Percentiles rank a stretch among this genome's conserved stretches.
Conservation (phyloP, 176 grass and related monocot genomes). For the Paspalum vaginatum region DNA sequence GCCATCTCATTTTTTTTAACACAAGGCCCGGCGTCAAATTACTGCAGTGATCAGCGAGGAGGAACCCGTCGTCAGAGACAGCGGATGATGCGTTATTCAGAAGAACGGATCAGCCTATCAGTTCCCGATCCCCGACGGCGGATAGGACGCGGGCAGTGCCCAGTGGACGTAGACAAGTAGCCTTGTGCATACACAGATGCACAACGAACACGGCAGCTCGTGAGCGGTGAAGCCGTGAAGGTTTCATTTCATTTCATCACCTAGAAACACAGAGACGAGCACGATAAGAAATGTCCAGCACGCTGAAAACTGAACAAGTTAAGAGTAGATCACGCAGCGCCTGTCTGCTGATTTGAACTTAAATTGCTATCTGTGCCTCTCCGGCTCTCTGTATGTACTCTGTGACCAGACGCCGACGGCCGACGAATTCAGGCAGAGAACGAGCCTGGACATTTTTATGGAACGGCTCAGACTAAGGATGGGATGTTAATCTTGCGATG, state of each 20-base stretch:
- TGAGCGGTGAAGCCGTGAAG: neutral
- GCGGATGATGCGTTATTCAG: neutral
- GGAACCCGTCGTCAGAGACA: neutral
- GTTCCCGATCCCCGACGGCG: neutral
- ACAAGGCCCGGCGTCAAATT: neutral
- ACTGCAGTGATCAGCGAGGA: neutral
- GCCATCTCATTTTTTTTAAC: neutral
- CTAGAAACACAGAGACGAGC: too few species aligned
- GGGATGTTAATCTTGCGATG: neutral
- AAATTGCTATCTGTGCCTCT: neutral
- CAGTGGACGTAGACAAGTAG: slow-evolving; percentile 13
- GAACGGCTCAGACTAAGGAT: neutral
- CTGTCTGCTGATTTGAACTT: neutral
- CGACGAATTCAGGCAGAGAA: neutral
- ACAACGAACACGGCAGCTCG: neutral
- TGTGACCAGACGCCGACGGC: neutral
- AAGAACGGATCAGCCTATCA: neutral
- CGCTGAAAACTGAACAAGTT: neutral
- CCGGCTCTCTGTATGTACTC: too few species aligned
- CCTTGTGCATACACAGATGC: neutral
- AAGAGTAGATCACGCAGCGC: neutral
- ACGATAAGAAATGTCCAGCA: neutral
- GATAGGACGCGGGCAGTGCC: neutral
- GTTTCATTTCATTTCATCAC: too few species aligned
- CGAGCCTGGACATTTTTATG: neutral